phyloP scores from a whole-genome alignment of 176 grass and related monocot species.

The Thinopyrum elongatum region DNA sequence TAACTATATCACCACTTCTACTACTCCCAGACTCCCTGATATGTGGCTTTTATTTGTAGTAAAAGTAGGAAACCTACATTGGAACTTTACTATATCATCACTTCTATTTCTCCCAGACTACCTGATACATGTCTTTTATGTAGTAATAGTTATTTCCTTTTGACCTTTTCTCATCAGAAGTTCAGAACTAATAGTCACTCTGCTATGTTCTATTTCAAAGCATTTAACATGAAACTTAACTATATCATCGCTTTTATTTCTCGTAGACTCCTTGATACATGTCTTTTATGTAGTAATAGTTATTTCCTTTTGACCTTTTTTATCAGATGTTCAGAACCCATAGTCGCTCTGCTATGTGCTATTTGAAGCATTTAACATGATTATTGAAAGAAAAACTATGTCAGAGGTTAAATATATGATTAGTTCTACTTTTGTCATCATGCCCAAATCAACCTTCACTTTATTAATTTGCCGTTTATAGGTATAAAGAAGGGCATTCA shows the following conservation, averaged over 20 bases:
- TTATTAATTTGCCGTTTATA: slow-evolving; percentile 16
- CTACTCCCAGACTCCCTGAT: not conserved
- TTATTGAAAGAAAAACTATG: not conserved
- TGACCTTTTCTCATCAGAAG: not conserved
- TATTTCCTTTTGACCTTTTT: not conserved
- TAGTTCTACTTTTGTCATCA: not conserved
- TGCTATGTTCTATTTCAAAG: not conserved
- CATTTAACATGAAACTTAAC: not conserved
- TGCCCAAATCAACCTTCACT: not conserved
- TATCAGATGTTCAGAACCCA: not conserved
- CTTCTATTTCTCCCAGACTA: not conserved
- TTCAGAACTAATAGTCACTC: not conserved
- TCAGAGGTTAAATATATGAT: not conserved
- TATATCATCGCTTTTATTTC: not conserved
- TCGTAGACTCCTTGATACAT: not conserved
- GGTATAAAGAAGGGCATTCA: slow-evolving; percentile 98
- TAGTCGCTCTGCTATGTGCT: not conserved
- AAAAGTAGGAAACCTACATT: not conserved
- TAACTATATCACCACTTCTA: not conserved
- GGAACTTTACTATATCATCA: not conserved
- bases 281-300: not conserved
- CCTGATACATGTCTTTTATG: not conserved
- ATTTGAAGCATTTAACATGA: not conserved
- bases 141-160: not conserved
- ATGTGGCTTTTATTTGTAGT: too few species aligned